Evolutionary conservation across 352 stramenopile species (phyloP).

Genomic region (Globisporangium abappressorium): DNA sequence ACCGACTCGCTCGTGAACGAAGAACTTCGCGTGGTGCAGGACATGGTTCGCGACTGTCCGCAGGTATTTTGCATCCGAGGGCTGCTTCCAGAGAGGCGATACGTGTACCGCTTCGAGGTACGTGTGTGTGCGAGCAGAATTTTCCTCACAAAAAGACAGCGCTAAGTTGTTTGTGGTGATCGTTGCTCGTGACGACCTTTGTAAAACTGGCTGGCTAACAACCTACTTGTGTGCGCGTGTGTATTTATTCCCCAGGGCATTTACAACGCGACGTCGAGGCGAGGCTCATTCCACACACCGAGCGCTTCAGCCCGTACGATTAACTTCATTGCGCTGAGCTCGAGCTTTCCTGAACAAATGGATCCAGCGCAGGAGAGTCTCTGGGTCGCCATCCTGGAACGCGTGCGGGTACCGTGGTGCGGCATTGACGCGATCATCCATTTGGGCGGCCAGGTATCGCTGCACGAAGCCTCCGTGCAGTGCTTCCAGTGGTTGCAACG

Average conservation of each 20-base stretch:
- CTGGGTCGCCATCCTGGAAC: constrained; percentile 47
- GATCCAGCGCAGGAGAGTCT: constrained; percentile 52
- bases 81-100: constrained; percentile 52
- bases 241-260: constrained; percentile 34
- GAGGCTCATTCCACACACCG: constrained; percentile 67
- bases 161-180: too few species aligned
- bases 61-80: constrained; percentile 45
- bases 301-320: constrained; percentile 17
- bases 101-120: constrained; percentile 68
- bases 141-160: not conserved
- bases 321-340: constrained; percentile 66
- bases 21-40: constrained; percentile 33
- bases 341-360: constrained; percentile 64
- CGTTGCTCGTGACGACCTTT: not conserved
- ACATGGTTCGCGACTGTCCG: constrained; percentile 32
- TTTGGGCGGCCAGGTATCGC: constrained; percentile 66
- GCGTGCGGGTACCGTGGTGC: constrained; percentile 56
- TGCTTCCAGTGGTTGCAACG: constrained; percentile 54
- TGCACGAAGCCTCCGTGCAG: constrained; percentile 65
- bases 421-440: constrained; percentile 72
- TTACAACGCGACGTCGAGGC: constrained; percentile 41
- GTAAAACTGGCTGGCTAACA: not conserved
- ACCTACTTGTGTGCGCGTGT: not conserved
- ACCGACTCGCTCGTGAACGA: constrained; percentile 59
- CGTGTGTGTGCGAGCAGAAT: not conserved